These are phyloP conservation scores for Simplicillium aogashimaense DNA, from an alignment of 2,329 filamentous ascomycete species.

Conservation along the genomic window DNA sequence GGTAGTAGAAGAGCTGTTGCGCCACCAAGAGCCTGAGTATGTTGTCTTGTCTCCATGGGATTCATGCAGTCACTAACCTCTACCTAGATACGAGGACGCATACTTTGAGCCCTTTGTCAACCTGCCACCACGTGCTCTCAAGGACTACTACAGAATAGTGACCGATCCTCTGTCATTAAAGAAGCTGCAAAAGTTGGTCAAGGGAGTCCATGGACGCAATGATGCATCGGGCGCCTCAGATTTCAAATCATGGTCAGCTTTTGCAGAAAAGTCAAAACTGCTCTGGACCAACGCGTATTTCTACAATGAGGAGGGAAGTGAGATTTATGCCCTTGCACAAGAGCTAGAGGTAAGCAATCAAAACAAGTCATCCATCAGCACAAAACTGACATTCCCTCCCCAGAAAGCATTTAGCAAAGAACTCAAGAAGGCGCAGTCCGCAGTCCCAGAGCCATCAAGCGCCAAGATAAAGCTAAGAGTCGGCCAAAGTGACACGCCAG, in stretches of 20 bases:
- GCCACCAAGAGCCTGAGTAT: slow-evolving; percentile 52
- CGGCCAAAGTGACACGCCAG: slow-evolving; percentile 35
- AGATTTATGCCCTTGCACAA: slow-evolving; percentile 66
- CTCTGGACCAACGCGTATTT: slow-evolving; percentile 83
- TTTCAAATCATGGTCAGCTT: slow-evolving; percentile 73
- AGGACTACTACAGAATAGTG: slow-evolving; percentile 82
- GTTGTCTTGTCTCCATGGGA: slow-evolving; percentile 15
- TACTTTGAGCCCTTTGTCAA: slow-evolving; percentile 67
- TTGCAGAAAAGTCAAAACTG: slow-evolving; percentile 69
- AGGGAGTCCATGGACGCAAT: slow-evolving; percentile 60
- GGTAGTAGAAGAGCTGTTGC: slow-evolving; percentile 66
- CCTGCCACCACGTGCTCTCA: slow-evolving; percentile 63
- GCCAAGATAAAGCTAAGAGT: slow-evolving; percentile 77
- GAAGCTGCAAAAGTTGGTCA: slow-evolving; percentile 66
- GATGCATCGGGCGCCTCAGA: slow-evolving; percentile 54
- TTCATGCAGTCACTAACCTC: not conserved
- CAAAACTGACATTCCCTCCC: slow-evolving; percentile 7
- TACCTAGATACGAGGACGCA: slow-evolving; percentile 46
- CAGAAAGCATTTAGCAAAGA: slow-evolving; percentile 61
- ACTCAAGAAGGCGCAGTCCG: slow-evolving; percentile 60
- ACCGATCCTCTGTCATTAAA: slow-evolving; percentile 70
- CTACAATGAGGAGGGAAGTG: slow-evolving; percentile 88
- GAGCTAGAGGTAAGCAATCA: slow-evolving; percentile 60
- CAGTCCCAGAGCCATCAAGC: slow-evolving; percentile 61
- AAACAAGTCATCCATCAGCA: not conserved